These are phyloP conservation scores for Cladosporium colombiae DNA, from an alignment of 2,329 filamentous ascomycete species.

Conservation along the genomic window DNA sequence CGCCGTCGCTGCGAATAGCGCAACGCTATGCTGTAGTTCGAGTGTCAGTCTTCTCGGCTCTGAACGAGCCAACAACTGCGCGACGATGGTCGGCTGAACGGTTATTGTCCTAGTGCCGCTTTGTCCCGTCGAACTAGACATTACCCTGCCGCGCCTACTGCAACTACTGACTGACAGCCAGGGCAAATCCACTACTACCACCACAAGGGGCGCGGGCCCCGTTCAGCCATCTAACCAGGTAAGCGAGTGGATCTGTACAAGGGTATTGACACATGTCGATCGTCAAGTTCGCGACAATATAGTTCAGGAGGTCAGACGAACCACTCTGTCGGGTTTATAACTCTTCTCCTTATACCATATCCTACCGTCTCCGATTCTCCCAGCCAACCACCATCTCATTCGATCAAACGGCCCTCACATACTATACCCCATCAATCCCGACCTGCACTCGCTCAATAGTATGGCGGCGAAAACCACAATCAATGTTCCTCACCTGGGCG, in stretches of 20 bases:
- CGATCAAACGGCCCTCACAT: background rate
- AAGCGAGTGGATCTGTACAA: background rate
- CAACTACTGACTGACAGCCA: background rate
- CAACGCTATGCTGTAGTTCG: background rate
- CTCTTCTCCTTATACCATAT: background rate
- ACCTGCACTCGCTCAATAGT: background rate
- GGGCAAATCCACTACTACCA: background rate
- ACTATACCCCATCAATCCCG: background rate
- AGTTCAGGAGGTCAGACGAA: background rate
- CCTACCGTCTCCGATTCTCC: background rate
- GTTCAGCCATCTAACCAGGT: background rate
- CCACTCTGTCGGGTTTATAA: slow-evolving; percentile 1
- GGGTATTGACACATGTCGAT: background rate
- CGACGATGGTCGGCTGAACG: slow-evolving; percentile 1
- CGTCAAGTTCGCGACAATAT: background rate
- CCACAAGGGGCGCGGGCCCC: background rate
- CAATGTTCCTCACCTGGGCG: slow-evolving; percentile 50
- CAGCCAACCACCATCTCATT: background rate
- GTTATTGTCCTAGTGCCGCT: background rate
- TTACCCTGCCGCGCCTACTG: background rate
- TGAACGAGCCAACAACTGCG: background rate
- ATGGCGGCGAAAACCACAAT: slow-evolving; percentile 37
- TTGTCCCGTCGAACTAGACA: slow-evolving; percentile 1
- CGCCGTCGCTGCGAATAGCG: background rate
- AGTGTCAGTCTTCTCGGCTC: background rate